Evolutionary conservation across 208 protist genomes (phyloP), one percentile per base, ranked within the genome.

Genomic region (Blechomonas ayalai): DNA sequence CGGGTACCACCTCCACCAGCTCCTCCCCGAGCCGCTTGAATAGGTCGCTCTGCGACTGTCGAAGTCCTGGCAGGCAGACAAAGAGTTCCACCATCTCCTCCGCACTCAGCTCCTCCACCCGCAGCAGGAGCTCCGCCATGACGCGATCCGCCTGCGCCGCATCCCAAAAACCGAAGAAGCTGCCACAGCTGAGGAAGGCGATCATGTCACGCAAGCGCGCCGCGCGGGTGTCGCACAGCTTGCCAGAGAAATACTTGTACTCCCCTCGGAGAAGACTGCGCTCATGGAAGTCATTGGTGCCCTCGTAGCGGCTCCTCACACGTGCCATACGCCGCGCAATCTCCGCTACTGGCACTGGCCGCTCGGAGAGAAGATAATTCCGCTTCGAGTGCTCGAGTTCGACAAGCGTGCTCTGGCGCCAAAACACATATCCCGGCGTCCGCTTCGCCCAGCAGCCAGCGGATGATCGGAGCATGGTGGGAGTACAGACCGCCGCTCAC

Each of bases 191-290:
- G 25, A 92, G 56, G 41, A 90, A 85, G 5, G 67, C 73, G 13
- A 95, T 68, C 52, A 90, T 72, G 58, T 92, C 88, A 23, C 64
- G 48, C 6, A 60, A 37, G 0, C 71, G 75, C 4, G 83, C 65
- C 7, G 68, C 73, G 10, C 80, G 70, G 28, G 84, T 39, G 51
- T 92, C 81, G 51, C 80, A 88, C 32, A 84, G 51, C 57, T 95
- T 95, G 0, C 88, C 88, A n/a, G 68, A 88, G 57, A 91, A 95
- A 59, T 92, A 95, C 71, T 95, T 95, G 82, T 95, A 95, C 69
- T 95, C 88, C 8, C 88, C 88, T 0, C 82, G 71, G n/a, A 95
- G 71, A 4, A 95, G 55, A 37, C 58, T 86, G 27, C 72, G 71
- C 58, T 92, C 83, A 52, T 91, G 78, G 35, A 73, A 80, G 63